phyloP scores from a whole-genome alignment of 164 flowering plant species.

The Kingdonia uniflora region DNA sequence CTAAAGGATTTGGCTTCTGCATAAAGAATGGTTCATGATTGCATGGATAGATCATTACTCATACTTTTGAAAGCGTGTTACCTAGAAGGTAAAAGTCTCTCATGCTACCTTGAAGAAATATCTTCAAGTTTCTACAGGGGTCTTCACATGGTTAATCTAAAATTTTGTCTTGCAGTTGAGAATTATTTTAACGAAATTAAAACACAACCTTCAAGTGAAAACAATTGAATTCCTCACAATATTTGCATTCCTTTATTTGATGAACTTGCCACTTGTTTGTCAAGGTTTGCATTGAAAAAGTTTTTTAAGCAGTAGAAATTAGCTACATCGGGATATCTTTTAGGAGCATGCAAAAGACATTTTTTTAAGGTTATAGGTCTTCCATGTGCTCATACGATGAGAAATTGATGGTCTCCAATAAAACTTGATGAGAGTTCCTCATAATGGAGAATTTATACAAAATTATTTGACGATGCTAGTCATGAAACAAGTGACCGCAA shows the following conservation, averaged over 20 bases:
- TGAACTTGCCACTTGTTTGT: not conserved
- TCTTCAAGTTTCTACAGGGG: not conserved
- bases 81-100: too few relatives aligned
- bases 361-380: not conserved
- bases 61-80: too few relatives aligned
- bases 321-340: not conserved
- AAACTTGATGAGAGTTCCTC: not conserved
- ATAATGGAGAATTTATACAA: not conserved
- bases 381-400: too few relatives aligned
- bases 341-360: not conserved
- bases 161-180: not conserved
- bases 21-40: too few relatives aligned
- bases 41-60: too few relatives aligned
- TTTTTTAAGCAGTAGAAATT: not conserved
- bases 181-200: not conserved
- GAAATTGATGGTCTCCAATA: not conserved
- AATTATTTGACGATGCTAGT: not conserved
- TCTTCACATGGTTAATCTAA: not conserved
- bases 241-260: not conserved
- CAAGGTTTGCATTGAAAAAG: not conserved
- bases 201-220: not conserved
- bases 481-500: not conserved
- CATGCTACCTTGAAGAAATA: too few relatives aligned
- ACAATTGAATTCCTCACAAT: not conserved
- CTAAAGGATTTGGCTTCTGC: too few relatives aligned